phyloP scores from a whole-genome alignment of 2,329 filamentous ascomycete species.

The Dothistroma septosporum region DNA sequence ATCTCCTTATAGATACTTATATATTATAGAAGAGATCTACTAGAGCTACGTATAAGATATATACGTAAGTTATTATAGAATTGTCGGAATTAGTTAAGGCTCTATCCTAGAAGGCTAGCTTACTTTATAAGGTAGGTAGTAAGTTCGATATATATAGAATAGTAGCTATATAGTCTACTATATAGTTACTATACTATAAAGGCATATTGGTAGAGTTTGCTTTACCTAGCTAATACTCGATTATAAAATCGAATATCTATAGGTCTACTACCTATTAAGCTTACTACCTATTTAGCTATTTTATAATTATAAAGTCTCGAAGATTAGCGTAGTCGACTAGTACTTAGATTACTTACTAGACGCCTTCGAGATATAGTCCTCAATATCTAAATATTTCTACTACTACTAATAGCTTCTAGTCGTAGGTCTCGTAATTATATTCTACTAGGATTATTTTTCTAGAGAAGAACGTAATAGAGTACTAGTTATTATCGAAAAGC shows the following conservation, averaged over 20 bases:
- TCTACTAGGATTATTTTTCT: neutral
- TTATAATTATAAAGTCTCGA: neutral
- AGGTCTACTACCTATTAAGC: constrained; percentile 5
- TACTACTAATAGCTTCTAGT: constrained; percentile 3
- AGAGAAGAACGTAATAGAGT: constrained; percentile 1
- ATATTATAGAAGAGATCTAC: neutral
- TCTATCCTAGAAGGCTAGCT: constrained; percentile 4
- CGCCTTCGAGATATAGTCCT: neutral
- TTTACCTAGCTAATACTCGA: constrained; percentile 5
- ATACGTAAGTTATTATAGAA: too few species aligned
- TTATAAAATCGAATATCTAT: constrained; percentile 5
- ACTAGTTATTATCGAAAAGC: neutral
- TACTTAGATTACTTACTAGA: neutral
- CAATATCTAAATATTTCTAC: constrained; percentile 5
- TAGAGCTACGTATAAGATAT: too few species aligned
- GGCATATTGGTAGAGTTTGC: constrained; percentile 3
- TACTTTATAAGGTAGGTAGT: constrained; percentile 2
- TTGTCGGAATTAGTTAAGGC: neutral
- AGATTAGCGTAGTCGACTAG: constrained; percentile 6
- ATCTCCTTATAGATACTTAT: too few species aligned
- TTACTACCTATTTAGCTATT: neutral
- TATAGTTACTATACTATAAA: constrained; percentile 2
- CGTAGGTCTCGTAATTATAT: constrained; percentile 6
- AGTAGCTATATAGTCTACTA: constrained; percentile 4
- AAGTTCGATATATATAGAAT: constrained; percentile 1